A percentile compares a stretch with the other conserved stretches of the same genome.
Conservation (phyloP, 2,329 filamentous ascomycete species). For the Pyricularia grisea region DNA sequence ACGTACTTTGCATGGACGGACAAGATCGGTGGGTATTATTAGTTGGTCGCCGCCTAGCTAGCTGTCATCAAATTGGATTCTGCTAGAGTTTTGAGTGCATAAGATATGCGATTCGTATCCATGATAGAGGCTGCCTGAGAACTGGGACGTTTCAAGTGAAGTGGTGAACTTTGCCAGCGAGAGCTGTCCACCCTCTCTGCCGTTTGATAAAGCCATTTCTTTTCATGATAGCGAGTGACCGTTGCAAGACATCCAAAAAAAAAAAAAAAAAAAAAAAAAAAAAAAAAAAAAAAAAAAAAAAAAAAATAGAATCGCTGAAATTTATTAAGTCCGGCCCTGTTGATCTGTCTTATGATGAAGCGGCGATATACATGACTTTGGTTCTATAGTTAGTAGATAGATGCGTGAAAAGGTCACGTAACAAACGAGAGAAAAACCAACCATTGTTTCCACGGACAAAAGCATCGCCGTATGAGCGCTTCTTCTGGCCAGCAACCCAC, state of each 20-base stretch:
- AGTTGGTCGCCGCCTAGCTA: background rate
- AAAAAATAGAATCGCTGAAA: background rate
- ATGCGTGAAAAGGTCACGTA: background rate
- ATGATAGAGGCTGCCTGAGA: background rate
- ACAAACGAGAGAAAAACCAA: conserved; percentile 22
- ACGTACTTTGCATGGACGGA: conserved; percentile 57
- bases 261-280: background rate
- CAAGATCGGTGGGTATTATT: conserved; percentile 18
- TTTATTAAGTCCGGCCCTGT: background rate
- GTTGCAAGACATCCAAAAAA: background rate
- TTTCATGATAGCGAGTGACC: background rate
- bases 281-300: background rate
- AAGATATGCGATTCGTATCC: background rate
- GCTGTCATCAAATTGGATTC: background rate
- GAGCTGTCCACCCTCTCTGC: background rate
- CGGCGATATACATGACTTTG: conserved; percentile 62
- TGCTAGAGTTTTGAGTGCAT: background rate
- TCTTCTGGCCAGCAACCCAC: conserved; percentile 75
- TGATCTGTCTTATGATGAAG: conserved; percentile 33
- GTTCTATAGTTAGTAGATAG: conserved; percentile 10
- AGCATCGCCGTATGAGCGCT: conserved; percentile 82
- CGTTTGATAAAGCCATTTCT: background rate
- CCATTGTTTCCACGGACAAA: conserved; percentile 97
- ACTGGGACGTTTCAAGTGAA: background rate
- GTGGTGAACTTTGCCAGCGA: background rate